A percentile compares a stretch with the other conserved stretches of the same genome.
Evolutionary conservation across 164 flowering plant species (phyloP).

Genomic region (Piper longum): DNA sequence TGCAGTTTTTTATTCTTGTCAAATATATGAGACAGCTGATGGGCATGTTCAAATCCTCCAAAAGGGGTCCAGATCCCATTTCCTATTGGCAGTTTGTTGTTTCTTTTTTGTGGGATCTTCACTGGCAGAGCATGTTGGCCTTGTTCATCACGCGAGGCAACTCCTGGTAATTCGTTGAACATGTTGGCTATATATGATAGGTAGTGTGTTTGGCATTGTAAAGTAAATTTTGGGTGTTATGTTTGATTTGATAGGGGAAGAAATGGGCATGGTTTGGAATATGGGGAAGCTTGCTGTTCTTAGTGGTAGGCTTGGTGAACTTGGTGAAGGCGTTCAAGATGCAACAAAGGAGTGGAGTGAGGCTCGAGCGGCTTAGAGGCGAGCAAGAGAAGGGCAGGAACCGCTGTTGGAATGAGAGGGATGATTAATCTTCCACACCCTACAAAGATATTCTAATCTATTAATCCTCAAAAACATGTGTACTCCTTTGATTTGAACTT

Average conservation of each 20-base stretch:
- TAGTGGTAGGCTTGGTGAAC: constrained; percentile 64
- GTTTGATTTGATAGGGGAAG: constrained; percentile 30
- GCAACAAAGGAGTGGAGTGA: constrained; percentile 45
- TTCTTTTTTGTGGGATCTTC: constrained; percentile 51
- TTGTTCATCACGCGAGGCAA: constrained; percentile 29
- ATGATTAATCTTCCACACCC: constrained; percentile 31
- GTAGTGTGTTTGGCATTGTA: background rate
- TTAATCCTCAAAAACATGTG: background rate
- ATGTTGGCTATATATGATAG: background rate
- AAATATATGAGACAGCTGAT: constrained; percentile 77
- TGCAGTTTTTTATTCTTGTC: constrained; percentile 71
- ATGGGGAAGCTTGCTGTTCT: constrained; percentile 40
- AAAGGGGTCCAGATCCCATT: constrained; percentile 63
- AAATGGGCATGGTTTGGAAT: constrained; percentile 53
- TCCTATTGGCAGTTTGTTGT: constrained; percentile 54
- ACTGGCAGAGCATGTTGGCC: constrained; percentile 28
- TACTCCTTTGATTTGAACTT: too few species aligned
- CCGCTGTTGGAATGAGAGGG: constrained; percentile 37
- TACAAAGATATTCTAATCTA: constrained; percentile 52
- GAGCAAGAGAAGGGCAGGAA: constrained; percentile 47
- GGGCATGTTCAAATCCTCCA: constrained; percentile 77
- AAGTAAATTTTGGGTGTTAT: background rate
- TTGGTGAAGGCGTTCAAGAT: constrained; percentile 79
- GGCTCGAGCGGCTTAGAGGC: constrained; percentile 63
- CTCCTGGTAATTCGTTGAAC: constrained; percentile 30